Percentiles rank a stretch among this genome's conserved stretches.
Conservation (phyloP, 2,329 filamentous ascomycete species). For the Cladosporium sphaerospermum region DNA sequence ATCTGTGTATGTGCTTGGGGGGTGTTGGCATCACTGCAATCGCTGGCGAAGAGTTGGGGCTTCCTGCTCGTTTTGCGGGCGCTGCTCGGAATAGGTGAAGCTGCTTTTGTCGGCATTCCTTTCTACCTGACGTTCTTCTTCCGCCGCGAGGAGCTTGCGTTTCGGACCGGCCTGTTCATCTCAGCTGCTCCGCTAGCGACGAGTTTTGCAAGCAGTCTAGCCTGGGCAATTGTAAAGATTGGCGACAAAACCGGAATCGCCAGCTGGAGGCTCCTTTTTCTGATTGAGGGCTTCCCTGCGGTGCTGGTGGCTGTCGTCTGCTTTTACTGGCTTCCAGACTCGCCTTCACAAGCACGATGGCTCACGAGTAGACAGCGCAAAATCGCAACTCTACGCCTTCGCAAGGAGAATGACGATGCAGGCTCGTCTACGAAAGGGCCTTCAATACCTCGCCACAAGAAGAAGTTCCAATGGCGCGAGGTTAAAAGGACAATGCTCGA, state of each 20-base stretch:
- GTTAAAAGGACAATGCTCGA: constrained; percentile 56
- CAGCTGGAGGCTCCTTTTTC: constrained; percentile 78
- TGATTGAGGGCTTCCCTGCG: constrained; percentile 79
- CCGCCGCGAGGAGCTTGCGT: constrained; percentile 65
- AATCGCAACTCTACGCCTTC: constrained; percentile 64
- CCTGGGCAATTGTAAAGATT: constrained; percentile 69
- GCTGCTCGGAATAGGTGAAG: constrained; percentile 52
- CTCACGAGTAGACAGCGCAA: constrained; percentile 44
- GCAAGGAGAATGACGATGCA: constrained; percentile 39
- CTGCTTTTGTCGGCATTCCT: constrained; percentile 58
- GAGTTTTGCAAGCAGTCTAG: constrained; percentile 69
- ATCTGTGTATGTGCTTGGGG: constrained; percentile 73
- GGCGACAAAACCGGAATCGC: constrained; percentile 63
- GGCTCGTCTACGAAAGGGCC: constrained; percentile 4
- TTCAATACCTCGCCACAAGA: constrained; percentile 19
- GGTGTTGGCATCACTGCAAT: constrained; percentile 66
- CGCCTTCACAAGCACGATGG: constrained; percentile 47
- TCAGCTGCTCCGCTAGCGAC: constrained; percentile 61
- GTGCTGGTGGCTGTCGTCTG: constrained; percentile 67
- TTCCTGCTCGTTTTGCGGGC: constrained; percentile 57
- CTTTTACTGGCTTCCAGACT: constrained; percentile 71
- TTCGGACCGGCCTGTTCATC: constrained; percentile 79
- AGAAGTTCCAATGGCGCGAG: constrained; percentile 43
- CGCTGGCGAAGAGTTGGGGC: constrained; percentile 40
- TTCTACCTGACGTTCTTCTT: constrained; percentile 62